phyloP scores from a whole-genome alignment of 2,329 filamentous ascomycete genomes.

The Penicillium expansum region DNA sequence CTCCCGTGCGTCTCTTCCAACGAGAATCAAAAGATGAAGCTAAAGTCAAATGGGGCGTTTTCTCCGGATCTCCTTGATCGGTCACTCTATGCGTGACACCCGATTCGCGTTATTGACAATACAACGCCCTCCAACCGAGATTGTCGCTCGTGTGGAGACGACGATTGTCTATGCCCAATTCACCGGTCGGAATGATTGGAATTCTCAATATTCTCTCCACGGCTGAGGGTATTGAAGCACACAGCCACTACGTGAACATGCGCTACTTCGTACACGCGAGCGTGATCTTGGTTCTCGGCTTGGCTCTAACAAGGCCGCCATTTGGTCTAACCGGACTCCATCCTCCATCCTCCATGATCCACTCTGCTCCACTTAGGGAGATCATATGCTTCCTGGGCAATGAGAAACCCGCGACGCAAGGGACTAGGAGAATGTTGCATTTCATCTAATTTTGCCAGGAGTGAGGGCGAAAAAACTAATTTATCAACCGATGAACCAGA shows the following conservation, averaged over 20 bases:
- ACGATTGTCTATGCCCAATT: not conserved
- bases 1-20: not conserved
- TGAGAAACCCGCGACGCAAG: not conserved
- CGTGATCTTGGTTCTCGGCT: not conserved
- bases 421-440: not conserved
- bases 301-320: not conserved
- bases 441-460: not conserved
- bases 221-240: not conserved
- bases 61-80: not conserved
- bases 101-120: not conserved
- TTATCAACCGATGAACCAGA: not conserved
- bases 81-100: not conserved
- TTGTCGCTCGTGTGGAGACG: not conserved
- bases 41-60: not conserved
- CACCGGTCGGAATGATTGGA: not conserved
- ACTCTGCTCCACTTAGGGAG: not conserved
- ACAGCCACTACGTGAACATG: not conserved
- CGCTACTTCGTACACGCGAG: not conserved
- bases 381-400: not conserved
- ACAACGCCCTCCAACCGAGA: not conserved
- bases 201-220: not conserved
- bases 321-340: not conserved
- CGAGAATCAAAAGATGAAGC: not conserved
- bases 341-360: not conserved
- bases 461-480: too few species aligned